Base-by-base conservation (phyloP, 345 rosid genomes). In the Sonneratia caseolaris region DNA sequence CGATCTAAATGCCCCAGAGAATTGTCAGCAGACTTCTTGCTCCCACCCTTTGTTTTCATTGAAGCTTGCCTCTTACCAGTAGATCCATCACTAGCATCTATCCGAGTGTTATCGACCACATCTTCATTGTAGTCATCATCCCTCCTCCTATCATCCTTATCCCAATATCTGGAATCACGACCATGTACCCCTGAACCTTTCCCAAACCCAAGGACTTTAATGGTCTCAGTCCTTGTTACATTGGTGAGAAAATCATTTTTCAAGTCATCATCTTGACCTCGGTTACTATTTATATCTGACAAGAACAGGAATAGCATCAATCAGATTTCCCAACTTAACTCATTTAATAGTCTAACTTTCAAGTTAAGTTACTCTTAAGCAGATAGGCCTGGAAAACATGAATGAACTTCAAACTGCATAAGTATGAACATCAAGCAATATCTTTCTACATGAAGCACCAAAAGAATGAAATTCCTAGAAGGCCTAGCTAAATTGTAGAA, bases 161-260 rank as follows among this genome's bases (percentile, higher is more conserved):
- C 98, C 97, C 98, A 91, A 78, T 84, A 84, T 76, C 97, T 84
- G 5, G 98, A 94, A 82, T 94, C 98, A 32, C 93, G 80, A 53
- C 93, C 98, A 70, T 86, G 93, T 37, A 77, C 66, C 32, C 79
- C 87, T 0, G 95, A 86, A 65, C 91, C 91, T 21, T 74, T 79
- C 71, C 99, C 99, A 80, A 88, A 94, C 69, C 81, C 86, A 66
- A 93, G 85, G 72, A 85, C 87, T 74, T 81, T 90, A 43, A 70
- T 69, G 2, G 82, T 73, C 13, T 84, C 88, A 1, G 79, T 81
- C 68, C 96, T 82, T n/a, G 99, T 89, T 64, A 90, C 97, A 79
- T 95, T 92, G 4, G 86, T 71, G 71, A 92, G 88, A 80, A 92
- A 95, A 10, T 89, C 91, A 66, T 69, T 72, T 72, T 74, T 87